A percentile compares a stretch with the other conserved stretches of the same genome.
These are phyloP conservation scores for Passiflora organensis DNA, from an alignment of 345 rosid species.

Conservation along the genomic window DNA sequence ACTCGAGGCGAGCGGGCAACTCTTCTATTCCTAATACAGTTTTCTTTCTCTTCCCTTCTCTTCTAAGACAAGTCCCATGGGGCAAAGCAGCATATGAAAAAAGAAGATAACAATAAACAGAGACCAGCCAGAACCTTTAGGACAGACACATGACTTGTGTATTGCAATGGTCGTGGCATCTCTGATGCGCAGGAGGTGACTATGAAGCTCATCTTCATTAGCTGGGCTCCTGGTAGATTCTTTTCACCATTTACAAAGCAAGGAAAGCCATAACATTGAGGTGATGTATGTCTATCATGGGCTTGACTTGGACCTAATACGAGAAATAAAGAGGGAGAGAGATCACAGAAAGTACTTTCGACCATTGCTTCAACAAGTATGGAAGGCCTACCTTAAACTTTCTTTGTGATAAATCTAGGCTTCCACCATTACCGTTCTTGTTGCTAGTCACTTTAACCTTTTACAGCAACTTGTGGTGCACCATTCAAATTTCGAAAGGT, in stretches of 20 bases:
- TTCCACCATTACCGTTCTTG: not conserved
- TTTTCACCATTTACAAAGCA: not conserved
- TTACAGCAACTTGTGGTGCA: not conserved
- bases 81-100: constrained; percentile 2
- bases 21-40: too few species aligned
- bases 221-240: not conserved
- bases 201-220: too few species aligned
- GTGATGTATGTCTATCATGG: too few species aligned
- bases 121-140: too few species aligned
- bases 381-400: constrained; percentile 9
- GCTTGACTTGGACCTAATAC: constrained; percentile 1
- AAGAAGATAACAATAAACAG: not conserved
- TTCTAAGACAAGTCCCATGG: constrained; percentile 4
- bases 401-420: not conserved
- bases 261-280: too few species aligned
- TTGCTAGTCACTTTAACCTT: constrained; percentile 12
- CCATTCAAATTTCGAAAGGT: not conserved
- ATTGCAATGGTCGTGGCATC: too few species aligned
- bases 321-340: constrained; percentile 13
- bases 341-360: constrained; percentile 8
- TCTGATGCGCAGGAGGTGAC: too few species aligned
- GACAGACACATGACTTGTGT: not conserved
- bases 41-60: too few species aligned
- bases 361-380: constrained; percentile 6
- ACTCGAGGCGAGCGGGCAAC: constrained; percentile 2